Conservation (phyloP, 306 rosid genomes). For the Trichosanthes truncata region DNA sequence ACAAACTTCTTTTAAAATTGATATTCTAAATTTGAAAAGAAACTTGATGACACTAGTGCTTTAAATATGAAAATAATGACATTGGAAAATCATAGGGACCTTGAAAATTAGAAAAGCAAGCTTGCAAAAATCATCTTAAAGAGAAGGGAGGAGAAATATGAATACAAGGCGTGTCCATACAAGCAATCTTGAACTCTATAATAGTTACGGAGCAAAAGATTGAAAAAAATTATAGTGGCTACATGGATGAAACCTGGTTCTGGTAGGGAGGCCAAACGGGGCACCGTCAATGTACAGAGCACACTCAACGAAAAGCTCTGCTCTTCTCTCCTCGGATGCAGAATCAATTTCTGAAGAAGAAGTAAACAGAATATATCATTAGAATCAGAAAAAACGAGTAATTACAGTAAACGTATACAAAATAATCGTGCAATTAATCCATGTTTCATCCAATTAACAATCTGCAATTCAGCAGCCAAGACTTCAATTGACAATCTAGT, state of each 20-base stretch:
- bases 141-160: background rate
- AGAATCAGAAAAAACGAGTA: background rate
- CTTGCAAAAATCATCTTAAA: background rate
- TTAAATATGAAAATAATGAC: background rate
- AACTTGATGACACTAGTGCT: background rate
- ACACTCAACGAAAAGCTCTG: constrained; percentile 83
- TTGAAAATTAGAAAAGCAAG: background rate
- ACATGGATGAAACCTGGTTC: constrained; percentile 55
- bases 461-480: background rate
- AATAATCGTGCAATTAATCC: background rate
- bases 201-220: background rate
- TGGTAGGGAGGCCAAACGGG: constrained; percentile 80
- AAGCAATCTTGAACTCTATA: background rate
- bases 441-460: background rate
- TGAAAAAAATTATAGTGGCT: background rate
- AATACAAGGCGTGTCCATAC: background rate
- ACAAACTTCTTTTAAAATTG: background rate
- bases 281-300: constrained; percentile 83
- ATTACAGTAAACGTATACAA: background rate
- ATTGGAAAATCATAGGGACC: background rate
- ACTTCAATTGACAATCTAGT: background rate
- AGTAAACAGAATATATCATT: background rate
- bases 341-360: constrained; percentile 39
- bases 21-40: background rate
- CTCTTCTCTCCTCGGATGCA: constrained; percentile 46